Conservation (phyloP, 1,284 basidiomycete genomes). For the Naganishia albida region DNA sequence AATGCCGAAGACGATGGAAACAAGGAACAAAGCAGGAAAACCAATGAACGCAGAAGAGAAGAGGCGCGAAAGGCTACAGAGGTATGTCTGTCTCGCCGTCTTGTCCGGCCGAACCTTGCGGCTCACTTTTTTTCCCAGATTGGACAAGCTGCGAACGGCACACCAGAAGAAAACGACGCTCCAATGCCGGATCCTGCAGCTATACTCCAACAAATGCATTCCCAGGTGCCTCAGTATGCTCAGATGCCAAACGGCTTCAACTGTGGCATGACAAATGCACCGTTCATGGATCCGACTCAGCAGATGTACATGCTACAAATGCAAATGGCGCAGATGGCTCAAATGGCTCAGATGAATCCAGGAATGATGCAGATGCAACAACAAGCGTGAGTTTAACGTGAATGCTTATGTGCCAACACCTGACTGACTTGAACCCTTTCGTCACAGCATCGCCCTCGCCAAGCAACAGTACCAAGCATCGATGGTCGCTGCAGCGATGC, state of each 20-base stretch:
- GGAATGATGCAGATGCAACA: conserved; percentile 34
- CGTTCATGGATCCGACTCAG: conserved; percentile 21
- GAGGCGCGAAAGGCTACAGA: conserved; percentile 32
- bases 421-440: neutral
- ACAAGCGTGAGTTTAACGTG: conserved; percentile 31
- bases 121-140: neutral
- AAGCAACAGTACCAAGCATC: conserved; percentile 82
- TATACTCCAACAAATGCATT: conserved; percentile 20
- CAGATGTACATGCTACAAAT: conserved; percentile 29
- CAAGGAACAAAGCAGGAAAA: conserved; percentile 4
- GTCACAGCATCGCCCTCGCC: conserved; percentile 63
- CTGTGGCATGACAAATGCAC: conserved; percentile 24
- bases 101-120: neutral
- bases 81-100: neutral
- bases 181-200: neutral
- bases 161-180: neutral
- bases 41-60: conserved; percentile 30
- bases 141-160: conserved; percentile 23
- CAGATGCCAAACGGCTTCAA: conserved; percentile 25
- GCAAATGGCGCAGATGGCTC: conserved; percentile 26
- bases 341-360: conserved; percentile 32
- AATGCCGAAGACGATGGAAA: conserved; percentile 14
- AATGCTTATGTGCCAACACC: neutral
- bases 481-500: conserved; percentile 80
- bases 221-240: conserved; percentile 23